phyloP scores from a whole-genome alignment of 2,329 filamentous ascomycete genomes.

The Microdochium nivale region DNA sequence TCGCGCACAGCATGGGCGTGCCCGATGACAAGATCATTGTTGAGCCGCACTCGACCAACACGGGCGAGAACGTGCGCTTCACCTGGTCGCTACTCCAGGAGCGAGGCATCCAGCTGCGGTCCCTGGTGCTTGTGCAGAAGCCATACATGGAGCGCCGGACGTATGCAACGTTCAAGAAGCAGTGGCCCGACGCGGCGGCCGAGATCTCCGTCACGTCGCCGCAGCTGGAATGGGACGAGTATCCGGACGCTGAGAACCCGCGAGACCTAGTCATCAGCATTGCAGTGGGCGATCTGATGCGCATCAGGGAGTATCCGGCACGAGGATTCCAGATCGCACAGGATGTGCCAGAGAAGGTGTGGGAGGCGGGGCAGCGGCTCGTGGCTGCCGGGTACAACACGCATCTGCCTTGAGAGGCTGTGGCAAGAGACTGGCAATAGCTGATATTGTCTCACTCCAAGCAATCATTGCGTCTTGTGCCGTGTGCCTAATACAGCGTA shows the following conservation, averaged over 20 bases:
- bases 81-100: constrained; percentile 25
- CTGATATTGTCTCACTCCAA: too few relatives aligned
- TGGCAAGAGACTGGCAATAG: neutral
- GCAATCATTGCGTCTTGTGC: too few relatives aligned
- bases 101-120: constrained; percentile 14
- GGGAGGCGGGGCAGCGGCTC: constrained; percentile 30
- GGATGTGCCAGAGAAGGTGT: constrained; percentile 29
- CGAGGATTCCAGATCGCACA: constrained; percentile 34
- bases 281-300: constrained; percentile 34
- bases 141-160: constrained; percentile 39
- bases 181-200: constrained; percentile 29
- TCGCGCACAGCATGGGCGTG: constrained; percentile 30
- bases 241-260: constrained; percentile 31
- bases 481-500: too few relatives aligned
- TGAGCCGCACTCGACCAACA: constrained; percentile 32
- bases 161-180: constrained; percentile 35
- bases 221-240: constrained; percentile 26
- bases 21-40: constrained; percentile 26
- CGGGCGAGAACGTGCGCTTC: constrained; percentile 37
- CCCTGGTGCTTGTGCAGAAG: constrained; percentile 36
- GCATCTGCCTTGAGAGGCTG: constrained; percentile 24
- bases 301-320: constrained; percentile 32
- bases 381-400: constrained; percentile 27
- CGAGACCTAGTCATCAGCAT: constrained; percentile 31
- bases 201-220: constrained; percentile 32